These are phyloP conservation scores for Saturnispora serradocipensis DNA, from an alignment of 805 yeast genomes.

Conservation along the genomic window DNA sequence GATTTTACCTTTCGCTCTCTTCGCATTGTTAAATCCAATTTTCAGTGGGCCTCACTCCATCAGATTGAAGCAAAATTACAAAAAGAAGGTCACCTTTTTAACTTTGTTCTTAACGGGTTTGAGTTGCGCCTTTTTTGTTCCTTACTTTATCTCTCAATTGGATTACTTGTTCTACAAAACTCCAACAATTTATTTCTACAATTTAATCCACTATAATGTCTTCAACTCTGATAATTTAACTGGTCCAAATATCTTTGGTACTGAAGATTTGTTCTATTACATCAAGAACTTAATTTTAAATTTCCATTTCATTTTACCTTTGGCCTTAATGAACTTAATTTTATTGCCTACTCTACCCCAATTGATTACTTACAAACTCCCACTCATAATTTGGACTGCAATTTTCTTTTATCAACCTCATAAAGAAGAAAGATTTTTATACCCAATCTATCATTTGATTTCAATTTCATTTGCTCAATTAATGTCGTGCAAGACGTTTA, in stretches of 20 bases:
- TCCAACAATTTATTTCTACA: constrained; percentile 62
- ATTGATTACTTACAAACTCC: constrained; percentile 18
- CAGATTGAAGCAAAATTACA: constrained; percentile 8
- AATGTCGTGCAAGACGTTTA: constrained; percentile 26
- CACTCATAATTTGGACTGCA: constrained; percentile 50
- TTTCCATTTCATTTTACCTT: constrained; percentile 48
- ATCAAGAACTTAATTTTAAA: constrained; percentile 59
- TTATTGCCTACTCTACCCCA: constrained; percentile 6
- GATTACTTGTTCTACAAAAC: constrained; percentile 59
- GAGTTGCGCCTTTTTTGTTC: constrained; percentile 13
- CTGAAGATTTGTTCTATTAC: constrained; percentile 72
- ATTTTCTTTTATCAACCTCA: constrained; percentile 75
- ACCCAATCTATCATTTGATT: constrained; percentile 72
- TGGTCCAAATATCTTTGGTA: constrained; percentile 89
- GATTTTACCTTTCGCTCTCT: constrained; percentile 49
- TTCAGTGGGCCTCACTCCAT: constrained; percentile 2
- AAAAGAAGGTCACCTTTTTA: constrained; percentile 7
- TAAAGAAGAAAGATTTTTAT: constrained; percentile 86
- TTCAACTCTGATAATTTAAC: constrained; percentile 52
- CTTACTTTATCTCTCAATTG: constrained; percentile 23
- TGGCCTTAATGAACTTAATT: constrained; percentile 34
- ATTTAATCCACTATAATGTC: constrained; percentile 79
- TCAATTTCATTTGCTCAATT: constrained; percentile 46
- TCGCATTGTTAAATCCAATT: constrained; percentile 17
- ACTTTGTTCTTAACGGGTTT: constrained; percentile 15